Conservation (phyloP, 495 filamentous ascomycete species). For the Aspergillus kassunensis region DNA sequence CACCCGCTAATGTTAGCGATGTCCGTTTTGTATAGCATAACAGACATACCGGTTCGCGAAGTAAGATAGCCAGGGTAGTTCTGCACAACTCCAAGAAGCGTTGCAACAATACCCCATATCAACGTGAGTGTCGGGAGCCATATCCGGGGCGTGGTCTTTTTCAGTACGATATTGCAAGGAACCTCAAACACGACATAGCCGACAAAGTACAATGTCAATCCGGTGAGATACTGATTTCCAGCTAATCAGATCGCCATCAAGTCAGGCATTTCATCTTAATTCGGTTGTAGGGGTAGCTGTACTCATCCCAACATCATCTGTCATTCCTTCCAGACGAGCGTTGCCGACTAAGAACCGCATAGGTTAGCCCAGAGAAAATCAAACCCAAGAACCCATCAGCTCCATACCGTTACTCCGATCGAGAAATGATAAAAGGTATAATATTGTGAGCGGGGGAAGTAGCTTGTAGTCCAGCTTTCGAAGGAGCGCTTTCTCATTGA, state of each 20-base stretch:
- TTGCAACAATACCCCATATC: conserved; percentile 63
- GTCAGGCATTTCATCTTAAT: background rate
- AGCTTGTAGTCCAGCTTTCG: conserved; percentile 63
- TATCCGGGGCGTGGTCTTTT: conserved; percentile 61
- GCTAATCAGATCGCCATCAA: conserved; percentile 24
- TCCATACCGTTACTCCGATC: conserved; percentile 66
- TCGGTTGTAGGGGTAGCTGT: conserved; percentile 4
- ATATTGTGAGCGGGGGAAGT: conserved; percentile 61
- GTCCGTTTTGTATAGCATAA: background rate
- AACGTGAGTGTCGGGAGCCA: conserved; percentile 57
- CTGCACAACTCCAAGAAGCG: conserved; percentile 64
- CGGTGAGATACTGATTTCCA: conserved; percentile 67
- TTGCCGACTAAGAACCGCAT: conserved; percentile 43
- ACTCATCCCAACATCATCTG: conserved; percentile 60
- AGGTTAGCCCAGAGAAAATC: conserved; percentile 18
- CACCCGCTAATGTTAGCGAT: background rate
- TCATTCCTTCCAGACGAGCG: conserved; percentile 59
- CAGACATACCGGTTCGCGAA: conserved; percentile 44
- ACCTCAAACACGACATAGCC: conserved; percentile 71
- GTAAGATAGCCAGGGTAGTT: conserved; percentile 61
- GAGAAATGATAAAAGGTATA: conserved; percentile 71
- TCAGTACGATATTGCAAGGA: conserved; percentile 71
- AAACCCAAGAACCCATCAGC: too few species aligned
- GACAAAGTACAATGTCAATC: conserved; percentile 70
- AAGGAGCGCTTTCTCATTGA: conserved; percentile 60